A percentile compares a stretch with the other conserved stretches of the same genome.
phyloP scores from a whole-genome alignment of 805 yeast species.

The Nakazawaea molendinolei region DNA sequence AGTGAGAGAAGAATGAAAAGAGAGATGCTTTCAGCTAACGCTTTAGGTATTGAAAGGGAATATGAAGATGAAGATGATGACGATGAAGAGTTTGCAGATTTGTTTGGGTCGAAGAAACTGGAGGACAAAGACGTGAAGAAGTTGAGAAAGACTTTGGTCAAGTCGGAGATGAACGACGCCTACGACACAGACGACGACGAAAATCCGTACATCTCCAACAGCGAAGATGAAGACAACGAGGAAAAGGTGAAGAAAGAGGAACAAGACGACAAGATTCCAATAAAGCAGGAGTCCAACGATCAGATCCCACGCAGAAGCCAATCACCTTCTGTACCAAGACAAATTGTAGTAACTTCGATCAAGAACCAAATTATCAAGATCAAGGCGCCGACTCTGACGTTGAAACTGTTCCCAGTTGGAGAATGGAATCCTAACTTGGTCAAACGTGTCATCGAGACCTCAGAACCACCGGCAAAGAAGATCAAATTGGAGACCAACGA shows the following conservation, averaged over 20 bases:
- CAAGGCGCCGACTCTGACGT: constrained; percentile 54
- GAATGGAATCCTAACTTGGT: constrained; percentile 72
- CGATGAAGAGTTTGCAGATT: constrained; percentile 62
- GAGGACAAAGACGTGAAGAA: constrained; percentile 89
- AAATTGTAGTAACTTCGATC: constrained; percentile 36
- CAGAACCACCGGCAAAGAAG: constrained; percentile 24
- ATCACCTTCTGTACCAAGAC: constrained; percentile 21
- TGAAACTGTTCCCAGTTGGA: constrained; percentile 67
- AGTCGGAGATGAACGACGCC: constrained; percentile 81
- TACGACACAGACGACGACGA: constrained; percentile 82
- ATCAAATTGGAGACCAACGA: constrained; percentile 14
- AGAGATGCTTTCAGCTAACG: constrained; percentile 80
- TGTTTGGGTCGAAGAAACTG: constrained; percentile 59
- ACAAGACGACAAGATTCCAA: constrained; percentile 21
- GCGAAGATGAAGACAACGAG: constrained; percentile 45
- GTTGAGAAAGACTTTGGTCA: constrained; percentile 73
- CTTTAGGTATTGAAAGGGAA: constrained; percentile 44
- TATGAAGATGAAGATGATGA: constrained; percentile 55
- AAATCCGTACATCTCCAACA: constrained; percentile 75
- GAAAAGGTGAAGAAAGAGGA: constrained; percentile 29
- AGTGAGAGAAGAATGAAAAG: constrained; percentile 78
- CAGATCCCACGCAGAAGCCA: constrained; percentile 15
- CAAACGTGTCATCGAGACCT: constrained; percentile 25
- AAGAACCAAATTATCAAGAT: constrained; percentile 49
- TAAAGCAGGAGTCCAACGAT: constrained; percentile 10